phyloP scores from a whole-genome alignment of 768 basidiomycete species.

The Panaeolus papilionaceus region DNA sequence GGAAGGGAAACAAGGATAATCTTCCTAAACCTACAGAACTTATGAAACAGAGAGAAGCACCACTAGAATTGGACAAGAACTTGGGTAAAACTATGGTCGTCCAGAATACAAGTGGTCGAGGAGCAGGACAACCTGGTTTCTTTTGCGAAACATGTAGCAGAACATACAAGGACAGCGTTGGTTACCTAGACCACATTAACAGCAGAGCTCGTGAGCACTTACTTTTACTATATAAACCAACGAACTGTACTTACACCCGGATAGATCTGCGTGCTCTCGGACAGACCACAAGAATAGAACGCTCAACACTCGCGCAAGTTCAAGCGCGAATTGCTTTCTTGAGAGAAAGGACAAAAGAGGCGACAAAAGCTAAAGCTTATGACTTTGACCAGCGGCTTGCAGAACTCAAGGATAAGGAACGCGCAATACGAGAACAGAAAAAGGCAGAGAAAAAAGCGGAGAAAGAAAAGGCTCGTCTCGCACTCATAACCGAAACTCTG shows the following conservation, averaged over 20 bases:
- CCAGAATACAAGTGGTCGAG: conserved; percentile 78
- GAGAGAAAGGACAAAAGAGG: conserved; percentile 86
- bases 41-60: conserved; percentile 85
- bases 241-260: conserved; percentile 12
- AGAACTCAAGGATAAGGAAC: conserved; percentile 80
- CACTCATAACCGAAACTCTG: conserved; percentile 59
- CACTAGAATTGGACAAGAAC: conserved; percentile 94
- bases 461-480: conserved; percentile 73
- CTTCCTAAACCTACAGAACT: conserved; percentile 93
- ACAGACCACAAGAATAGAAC: conserved; percentile 91
- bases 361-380: conserved; percentile 85
- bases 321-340: conserved; percentile 87
- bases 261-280: conserved; percentile 91
- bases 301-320: conserved; percentile 93
- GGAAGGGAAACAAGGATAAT: conserved; percentile 78
- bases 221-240: conserved; percentile 10
- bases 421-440: conserved; percentile 68
- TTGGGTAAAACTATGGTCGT: conserved; percentile 95
- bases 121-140: conserved; percentile 93
- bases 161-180: conserved; percentile 93
- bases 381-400: conserved; percentile 92
- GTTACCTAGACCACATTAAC: conserved; percentile 96
- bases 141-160: conserved; percentile 91
- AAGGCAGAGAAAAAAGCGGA: conserved; percentile 83
- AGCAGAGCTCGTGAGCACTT: conserved; percentile 84